Percentiles rank a stretch among this genome's conserved stretches.
These are phyloP conservation scores for Peronospora destructor DNA, from an alignment of 352 stramenopile genomes.

Conservation along the genomic window DNA sequence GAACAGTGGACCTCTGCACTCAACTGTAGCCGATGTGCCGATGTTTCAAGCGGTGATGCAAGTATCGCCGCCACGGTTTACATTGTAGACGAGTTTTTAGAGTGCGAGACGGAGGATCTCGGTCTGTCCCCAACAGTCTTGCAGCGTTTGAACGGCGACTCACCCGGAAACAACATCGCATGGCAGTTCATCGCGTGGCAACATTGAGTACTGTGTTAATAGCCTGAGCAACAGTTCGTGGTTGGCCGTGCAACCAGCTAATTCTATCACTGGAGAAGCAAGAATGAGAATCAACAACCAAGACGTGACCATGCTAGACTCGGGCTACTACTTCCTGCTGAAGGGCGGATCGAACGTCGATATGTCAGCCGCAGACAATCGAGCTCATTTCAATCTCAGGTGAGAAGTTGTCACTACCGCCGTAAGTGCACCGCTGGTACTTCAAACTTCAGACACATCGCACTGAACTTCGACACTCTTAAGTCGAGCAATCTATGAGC, in stretches of 20 bases:
- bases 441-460: conserved; percentile 14
- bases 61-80: conserved; percentile 36
- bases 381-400: conserved; percentile 40
- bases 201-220: conserved; percentile 43
- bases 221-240: conserved; percentile 32
- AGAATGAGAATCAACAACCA: conserved; percentile 36
- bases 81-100: conserved; percentile 54
- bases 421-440: conserved; percentile 34
- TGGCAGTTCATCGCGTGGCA: conserved; percentile 37
- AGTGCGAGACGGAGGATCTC: conserved; percentile 49
- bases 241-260: conserved; percentile 38
- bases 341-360: conserved; percentile 20
- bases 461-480: conserved; percentile 4
- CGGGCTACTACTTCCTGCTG: conserved; percentile 51
- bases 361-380: conserved; percentile 30
- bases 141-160: conserved; percentile 27
- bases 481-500: conserved; percentile 4
- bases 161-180: conserved; percentile 31
- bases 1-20: conserved; percentile 43
- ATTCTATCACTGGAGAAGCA: conserved; percentile 24
- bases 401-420: conserved; percentile 35
- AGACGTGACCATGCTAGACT: conserved; percentile 46
- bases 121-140: conserved; percentile 39
- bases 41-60: conserved; percentile 48
- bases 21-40: conserved; percentile 56